Percentiles rank a stretch among this genome's conserved stretches.
Evolutionary conservation across 768 basidiomycete genomes (phyloP).

Genomic region (Leccinellum albellum): DNA sequence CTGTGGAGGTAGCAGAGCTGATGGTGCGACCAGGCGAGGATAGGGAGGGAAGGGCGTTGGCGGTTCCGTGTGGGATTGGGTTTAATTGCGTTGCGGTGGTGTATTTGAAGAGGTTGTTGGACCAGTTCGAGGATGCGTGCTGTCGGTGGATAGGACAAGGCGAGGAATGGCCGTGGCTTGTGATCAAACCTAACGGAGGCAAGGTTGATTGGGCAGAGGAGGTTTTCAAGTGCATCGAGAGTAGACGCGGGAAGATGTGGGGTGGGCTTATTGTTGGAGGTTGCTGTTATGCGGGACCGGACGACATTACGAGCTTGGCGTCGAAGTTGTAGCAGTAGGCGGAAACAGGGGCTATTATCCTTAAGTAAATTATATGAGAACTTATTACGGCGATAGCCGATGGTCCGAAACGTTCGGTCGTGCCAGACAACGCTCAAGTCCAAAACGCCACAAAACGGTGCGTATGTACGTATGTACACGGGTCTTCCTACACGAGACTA

Average conservation of each 20-base stretch:
- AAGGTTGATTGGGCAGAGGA: constrained; percentile 34
- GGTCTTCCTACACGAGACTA: too few species aligned
- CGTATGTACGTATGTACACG: constrained; percentile 24
- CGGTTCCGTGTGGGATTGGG: constrained; percentile 54
- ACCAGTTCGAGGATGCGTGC: constrained; percentile 32
- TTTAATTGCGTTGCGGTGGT: constrained; percentile 67
- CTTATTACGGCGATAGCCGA: constrained; percentile 1
- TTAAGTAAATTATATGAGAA: constrained; percentile 20
- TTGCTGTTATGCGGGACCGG: constrained; percentile 61
- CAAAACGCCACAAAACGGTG: constrained; percentile 39
- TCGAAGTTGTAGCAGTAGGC: background rate
- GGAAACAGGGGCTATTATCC: constrained; percentile 11
- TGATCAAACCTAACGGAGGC: constrained; percentile 73
- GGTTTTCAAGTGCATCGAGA: constrained; percentile 25
- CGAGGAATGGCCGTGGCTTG: constrained; percentile 43
- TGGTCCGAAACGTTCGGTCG: too few species aligned
- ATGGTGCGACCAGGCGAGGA: constrained; percentile 31
- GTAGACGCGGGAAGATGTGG: constrained; percentile 34
- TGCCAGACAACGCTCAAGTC: constrained; percentile 37
- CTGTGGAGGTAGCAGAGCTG: constrained; percentile 42
- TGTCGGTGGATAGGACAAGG: constrained; percentile 7
- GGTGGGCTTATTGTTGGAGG: constrained; percentile 60
- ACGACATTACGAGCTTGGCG: constrained; percentile 40
- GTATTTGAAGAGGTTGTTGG: constrained; percentile 39
- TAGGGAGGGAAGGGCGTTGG: constrained; percentile 11